Evolutionary conservation across 2,329 filamentous ascomycete genomes (phyloP).

Genomic region (Diplodia seriata): DNA sequence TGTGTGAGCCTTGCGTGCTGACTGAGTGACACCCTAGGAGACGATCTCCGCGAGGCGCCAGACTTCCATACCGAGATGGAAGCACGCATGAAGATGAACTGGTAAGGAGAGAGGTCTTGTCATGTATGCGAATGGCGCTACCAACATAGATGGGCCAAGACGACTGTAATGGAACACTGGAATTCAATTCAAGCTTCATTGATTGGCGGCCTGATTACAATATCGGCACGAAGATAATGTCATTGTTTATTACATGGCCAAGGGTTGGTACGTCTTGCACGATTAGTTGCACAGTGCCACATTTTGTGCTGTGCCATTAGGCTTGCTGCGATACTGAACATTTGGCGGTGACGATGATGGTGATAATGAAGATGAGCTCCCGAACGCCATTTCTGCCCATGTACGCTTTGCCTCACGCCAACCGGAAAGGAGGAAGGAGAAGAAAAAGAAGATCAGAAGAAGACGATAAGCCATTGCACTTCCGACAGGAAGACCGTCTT

Average conservation of each 20-base stretch:
- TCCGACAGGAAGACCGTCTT: constrained; percentile 1
- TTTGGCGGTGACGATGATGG: neutral
- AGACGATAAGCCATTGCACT: constrained; percentile 14
- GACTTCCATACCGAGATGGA: constrained; percentile 94
- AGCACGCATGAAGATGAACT: constrained; percentile 82
- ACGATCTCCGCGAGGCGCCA: constrained; percentile 72
- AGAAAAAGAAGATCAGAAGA: neutral
- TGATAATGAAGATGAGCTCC: constrained; percentile 24
- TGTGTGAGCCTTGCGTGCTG: constrained; percentile 9
- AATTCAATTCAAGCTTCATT: neutral
- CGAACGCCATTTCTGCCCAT: constrained; percentile 28
- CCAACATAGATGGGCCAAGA: constrained; percentile 17
- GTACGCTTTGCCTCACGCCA: constrained; percentile 29
- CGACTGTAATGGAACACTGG: constrained; percentile 16
- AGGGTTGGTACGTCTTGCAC: neutral
- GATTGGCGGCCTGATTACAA: neutral
- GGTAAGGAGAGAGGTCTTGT: constrained; percentile 42
- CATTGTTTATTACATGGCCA: neutral
- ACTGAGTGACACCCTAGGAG: constrained; percentile 51
- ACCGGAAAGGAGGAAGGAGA: neutral
- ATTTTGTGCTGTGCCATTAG: neutral
- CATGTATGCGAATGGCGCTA: neutral
- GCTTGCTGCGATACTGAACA: constrained; percentile 4
- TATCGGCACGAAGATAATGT: neutral
- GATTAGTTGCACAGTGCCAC: neutral